Conservation (phyloP, 164 flowering plant species). For the Kingdonia uniflora region DNA sequence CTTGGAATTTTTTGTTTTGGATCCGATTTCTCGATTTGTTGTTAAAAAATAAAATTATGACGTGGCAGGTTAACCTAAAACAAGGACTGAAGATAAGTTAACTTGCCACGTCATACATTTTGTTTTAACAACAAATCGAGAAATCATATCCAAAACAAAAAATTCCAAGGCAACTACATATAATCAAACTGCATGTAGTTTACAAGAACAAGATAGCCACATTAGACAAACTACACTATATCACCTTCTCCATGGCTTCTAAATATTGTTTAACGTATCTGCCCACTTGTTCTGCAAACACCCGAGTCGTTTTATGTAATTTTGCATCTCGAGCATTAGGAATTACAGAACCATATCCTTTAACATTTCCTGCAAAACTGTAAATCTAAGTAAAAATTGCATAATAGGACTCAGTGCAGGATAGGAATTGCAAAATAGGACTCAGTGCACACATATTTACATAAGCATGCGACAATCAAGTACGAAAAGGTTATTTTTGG, state of each 20-base stretch:
- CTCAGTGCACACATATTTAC: no score
- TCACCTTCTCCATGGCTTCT: conserved; percentile 95
- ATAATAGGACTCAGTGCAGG: no score
- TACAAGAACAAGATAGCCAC: background rate
- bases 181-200: no score
- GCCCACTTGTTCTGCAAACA: conserved; percentile 58
- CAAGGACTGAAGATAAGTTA: conserved; percentile 81
- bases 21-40: background rate
- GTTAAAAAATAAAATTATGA: background rate
- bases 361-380: conserved; percentile 36
- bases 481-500: no score
- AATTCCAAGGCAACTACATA: background rate
- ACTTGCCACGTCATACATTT: conserved; percentile 38
- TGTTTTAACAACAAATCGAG: background rate
- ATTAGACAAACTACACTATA: background rate
- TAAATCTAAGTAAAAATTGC: no score
- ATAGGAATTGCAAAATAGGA: no score
- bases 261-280: conserved; percentile 59
- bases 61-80: conserved; percentile 73
- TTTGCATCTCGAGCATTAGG: conserved; percentile 75
- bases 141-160: background rate
- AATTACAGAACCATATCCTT: conserved; percentile 61
- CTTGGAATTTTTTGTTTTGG: background rate
- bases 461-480: no score
- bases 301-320: conserved; percentile 46